Evolutionary conservation across 1,139 yeast species (phyloP).

Genomic region (Dujonia santamariae): DNA sequence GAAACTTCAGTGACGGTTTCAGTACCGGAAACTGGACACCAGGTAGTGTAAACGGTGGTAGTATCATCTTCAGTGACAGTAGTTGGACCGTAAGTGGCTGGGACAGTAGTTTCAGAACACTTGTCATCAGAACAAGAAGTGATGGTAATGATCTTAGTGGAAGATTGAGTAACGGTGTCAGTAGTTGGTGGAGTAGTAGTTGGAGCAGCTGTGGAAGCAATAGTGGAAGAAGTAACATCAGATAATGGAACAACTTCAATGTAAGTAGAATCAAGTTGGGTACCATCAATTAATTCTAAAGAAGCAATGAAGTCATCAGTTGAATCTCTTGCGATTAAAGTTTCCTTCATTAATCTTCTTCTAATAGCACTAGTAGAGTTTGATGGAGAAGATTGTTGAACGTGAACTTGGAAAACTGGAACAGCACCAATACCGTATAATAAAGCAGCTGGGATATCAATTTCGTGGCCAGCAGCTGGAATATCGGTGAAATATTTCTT

Average conservation of each 20-base stretch:
- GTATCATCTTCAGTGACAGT: constrained; percentile 11
- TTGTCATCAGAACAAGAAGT: constrained; percentile 13
- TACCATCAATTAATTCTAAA: constrained; percentile 17
- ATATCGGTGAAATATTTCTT: constrained; percentile 34
- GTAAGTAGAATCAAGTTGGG: constrained; percentile 6
- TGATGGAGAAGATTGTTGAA: constrained; percentile 25
- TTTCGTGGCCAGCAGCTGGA: constrained; percentile 31
- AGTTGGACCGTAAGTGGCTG: constrained; percentile 12
- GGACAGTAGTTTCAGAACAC: constrained; percentile 9
- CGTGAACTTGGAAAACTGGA: constrained; percentile 31
- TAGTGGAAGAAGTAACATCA: constrained; percentile 12
- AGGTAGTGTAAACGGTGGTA: constrained; percentile 20
- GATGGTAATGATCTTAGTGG: constrained; percentile 9
- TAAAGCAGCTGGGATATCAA: constrained; percentile 30
- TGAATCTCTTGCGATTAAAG: constrained; percentile 19
- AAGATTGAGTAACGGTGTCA: constrained; percentile 16
- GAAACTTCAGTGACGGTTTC: constrained; percentile 9
- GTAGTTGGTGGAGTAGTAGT: constrained; percentile 10
- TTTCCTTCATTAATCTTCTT: constrained; percentile 34
- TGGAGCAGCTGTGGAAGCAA: constrained; percentile 12
- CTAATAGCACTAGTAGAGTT: constrained; percentile 44
- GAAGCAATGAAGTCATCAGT: constrained; percentile 17
- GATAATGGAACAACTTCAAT: constrained; percentile 16
- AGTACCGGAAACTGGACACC: constrained; percentile 22
- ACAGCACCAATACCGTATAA: constrained; percentile 23